Conservation (phyloP, 257 asterid genomes). For the Solanum pimpinellifolium region DNA sequence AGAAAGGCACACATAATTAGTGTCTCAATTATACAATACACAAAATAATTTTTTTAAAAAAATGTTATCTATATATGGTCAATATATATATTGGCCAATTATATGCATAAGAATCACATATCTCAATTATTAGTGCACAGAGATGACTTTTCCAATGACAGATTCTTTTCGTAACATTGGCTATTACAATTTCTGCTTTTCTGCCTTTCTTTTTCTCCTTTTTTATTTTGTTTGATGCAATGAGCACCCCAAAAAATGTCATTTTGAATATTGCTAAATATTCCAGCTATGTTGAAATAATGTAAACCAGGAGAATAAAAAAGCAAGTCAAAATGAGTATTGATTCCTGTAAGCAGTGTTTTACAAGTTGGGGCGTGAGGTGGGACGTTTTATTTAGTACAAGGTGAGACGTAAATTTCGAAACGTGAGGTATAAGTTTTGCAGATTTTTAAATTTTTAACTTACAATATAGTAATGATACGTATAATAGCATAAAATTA, state of each 20-base stretch:
- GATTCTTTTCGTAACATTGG: not conserved
- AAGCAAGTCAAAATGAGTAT: not conserved
- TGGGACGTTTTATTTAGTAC: accelerated
- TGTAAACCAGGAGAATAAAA: not conserved
- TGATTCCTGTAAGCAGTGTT: not conserved
- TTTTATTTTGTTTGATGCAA: not conserved
- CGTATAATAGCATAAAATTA: too few relatives aligned
- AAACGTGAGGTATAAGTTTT: too few relatives aligned
- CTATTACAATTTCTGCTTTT: not conserved
- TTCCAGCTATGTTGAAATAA: not conserved
- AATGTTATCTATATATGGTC: not conserved
- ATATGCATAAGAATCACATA: not conserved
- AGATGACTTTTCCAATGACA: not conserved
- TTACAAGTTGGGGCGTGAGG: too few relatives aligned
- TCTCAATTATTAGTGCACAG: not conserved
- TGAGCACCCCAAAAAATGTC: not conserved
- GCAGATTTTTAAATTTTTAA: too few relatives aligned
- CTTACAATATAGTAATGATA: too few relatives aligned
- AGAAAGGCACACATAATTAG: not conserved
- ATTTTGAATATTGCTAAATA: not conserved
- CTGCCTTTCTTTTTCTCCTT: not conserved
- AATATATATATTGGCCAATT: not conserved
- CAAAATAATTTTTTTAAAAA: too few relatives aligned
- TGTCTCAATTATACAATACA: not conserved
- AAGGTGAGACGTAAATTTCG: too few relatives aligned